phyloP scores from a whole-genome alignment of 768 basidiomycete species.

The Termitomyces sp. region DNA sequence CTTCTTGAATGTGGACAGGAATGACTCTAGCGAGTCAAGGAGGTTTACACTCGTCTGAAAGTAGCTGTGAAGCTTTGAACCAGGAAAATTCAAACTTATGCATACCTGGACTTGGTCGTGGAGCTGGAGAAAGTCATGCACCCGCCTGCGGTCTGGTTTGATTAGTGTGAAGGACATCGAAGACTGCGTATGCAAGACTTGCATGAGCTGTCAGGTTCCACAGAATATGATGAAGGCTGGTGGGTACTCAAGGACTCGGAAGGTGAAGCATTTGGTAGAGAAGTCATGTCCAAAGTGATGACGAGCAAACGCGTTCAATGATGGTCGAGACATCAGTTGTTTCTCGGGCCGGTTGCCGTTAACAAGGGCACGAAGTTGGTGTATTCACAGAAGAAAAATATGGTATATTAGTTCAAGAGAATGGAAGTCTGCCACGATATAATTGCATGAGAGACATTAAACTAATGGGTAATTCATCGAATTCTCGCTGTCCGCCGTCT shows the following conservation, averaged over 20 bases:
- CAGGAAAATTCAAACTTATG: not conserved
- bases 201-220: slow-evolving; percentile 28
- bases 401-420: not conserved
- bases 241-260: not conserved
- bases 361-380: not conserved
- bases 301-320: not conserved
- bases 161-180: not conserved
- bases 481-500: slow-evolving; percentile 21
- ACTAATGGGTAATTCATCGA: slow-evolving; percentile 33
- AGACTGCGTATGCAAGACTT: slow-evolving; percentile 14
- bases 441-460: slow-evolving; percentile 5
- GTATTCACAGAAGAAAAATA: not conserved
- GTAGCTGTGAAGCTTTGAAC: not conserved
- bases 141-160: slow-evolving; percentile 33
- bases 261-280: not conserved
- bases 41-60: slow-evolving; percentile 79
- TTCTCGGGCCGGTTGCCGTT: not conserved
- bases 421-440: not conserved
- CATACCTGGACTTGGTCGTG: slow-evolving; percentile 86
- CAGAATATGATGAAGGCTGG: not conserved
- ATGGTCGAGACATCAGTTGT: not conserved
- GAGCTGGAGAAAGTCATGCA: slow-evolving; percentile 77
- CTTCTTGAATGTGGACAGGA: slow-evolving; percentile 92
- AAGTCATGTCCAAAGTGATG: not conserved
- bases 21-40: slow-evolving; percentile 83